phyloP scores from a whole-genome alignment of 257 asterid species.

The Paraleonurus japonicus region DNA sequence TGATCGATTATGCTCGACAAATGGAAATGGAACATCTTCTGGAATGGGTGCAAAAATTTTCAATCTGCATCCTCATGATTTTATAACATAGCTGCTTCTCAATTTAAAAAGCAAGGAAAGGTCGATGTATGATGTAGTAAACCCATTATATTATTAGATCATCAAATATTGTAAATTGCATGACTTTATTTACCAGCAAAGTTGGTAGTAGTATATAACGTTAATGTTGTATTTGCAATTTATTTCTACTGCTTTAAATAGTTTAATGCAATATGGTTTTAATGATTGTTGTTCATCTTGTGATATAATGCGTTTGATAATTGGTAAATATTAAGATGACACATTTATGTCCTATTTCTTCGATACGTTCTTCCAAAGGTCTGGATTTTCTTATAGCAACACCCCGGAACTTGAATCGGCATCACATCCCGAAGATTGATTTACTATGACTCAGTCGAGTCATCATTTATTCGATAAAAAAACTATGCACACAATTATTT shows the following conservation, averaged over 20 bases:
- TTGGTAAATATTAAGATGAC: too few relatives aligned
- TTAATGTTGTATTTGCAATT: not conserved
- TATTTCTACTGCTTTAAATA: not conserved
- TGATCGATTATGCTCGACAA: constrained; percentile 19
- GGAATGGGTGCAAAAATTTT: constrained; percentile 13
- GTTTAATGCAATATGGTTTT: not conserved
- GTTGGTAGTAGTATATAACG: not conserved
- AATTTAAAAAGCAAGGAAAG: not conserved
- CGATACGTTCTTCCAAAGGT: too few relatives aligned
- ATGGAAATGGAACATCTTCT: too few relatives aligned
- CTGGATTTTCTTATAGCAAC: too few relatives aligned
- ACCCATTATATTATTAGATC: not conserved
- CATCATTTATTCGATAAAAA: too few relatives aligned
- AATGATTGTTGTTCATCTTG: not conserved
- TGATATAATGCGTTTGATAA: too few relatives aligned
- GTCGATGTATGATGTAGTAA: not conserved
- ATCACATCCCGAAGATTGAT: too few relatives aligned
- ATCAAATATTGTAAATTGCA: not conserved
- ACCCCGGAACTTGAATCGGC: too few relatives aligned
- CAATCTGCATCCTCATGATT: constrained; percentile 17
- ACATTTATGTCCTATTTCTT: too few relatives aligned
- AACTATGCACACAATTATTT: too few relatives aligned
- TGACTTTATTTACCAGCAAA: not conserved
- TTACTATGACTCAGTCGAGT: too few relatives aligned
- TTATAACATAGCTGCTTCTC: not conserved